These are phyloP conservation scores for Cryphonectria naterciae DNA, from an alignment of 2,329 filamentous ascomycete genomes.

Conservation along the genomic window DNA sequence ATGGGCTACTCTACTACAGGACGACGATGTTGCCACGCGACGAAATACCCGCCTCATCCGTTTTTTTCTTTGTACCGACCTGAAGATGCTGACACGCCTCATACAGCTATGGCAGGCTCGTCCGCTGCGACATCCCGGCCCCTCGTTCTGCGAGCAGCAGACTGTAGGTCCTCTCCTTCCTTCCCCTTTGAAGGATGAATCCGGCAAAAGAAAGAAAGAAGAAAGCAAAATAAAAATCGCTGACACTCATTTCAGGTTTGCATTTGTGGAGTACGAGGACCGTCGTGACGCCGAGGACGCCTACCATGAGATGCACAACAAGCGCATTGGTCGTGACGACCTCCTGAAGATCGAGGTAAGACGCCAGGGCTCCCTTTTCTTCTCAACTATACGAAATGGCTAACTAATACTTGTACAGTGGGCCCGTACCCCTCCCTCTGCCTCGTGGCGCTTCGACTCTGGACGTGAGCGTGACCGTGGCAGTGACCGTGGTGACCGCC, in stretches of 20 bases:
- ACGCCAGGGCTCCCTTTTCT: not conserved
- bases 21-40: constrained; percentile 35
- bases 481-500: constrained; percentile 33
- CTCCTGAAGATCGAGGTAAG: constrained; percentile 95
- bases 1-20: constrained; percentile 38
- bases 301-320: constrained; percentile 99
- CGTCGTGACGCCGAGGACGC: constrained; percentile 98
- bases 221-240: not conserved
- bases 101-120: constrained; percentile 89
- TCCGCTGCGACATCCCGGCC: constrained; percentile 97
- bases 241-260: constrained; percentile 64
- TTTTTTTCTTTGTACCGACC: constrained; percentile 34
- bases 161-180: constrained; percentile 69
- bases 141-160: constrained; percentile 91
- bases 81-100: constrained; percentile 53
- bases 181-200: not conserved
- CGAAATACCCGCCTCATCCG: constrained; percentile 35
- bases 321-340: constrained; percentile 94
- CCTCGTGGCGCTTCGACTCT: constrained; percentile 97
- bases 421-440: constrained; percentile 96
- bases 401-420: constrained; percentile 63
- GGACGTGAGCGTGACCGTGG: constrained; percentile 74
- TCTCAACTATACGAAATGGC: not conserved
- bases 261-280: constrained; percentile 98
- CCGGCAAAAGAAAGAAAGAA: no score